Percentiles rank a stretch among this genome's conserved stretches.
Evolutionary conservation across 163 green algal species (phyloP).

Genomic region (Scenedesmus sp.): DNA sequence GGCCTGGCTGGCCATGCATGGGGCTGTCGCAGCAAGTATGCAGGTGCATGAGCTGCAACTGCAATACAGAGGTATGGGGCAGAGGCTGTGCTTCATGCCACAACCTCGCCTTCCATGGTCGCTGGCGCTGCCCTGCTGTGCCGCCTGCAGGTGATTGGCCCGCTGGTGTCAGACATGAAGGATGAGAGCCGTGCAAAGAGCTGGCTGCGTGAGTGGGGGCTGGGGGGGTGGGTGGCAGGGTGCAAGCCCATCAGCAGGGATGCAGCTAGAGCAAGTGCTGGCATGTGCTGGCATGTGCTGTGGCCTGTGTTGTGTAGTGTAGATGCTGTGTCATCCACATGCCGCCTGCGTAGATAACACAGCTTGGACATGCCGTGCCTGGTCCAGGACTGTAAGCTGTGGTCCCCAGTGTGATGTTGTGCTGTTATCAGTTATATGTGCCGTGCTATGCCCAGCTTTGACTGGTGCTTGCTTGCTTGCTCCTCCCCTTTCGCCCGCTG

Average conservation of each 20-base stretch:
- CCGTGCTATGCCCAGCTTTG: no score
- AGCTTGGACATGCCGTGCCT: no score
- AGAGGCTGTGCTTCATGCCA: no score
- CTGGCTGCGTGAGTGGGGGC: constrained; percentile 44
- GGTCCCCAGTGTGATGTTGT: no score
- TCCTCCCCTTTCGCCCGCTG: neutral
- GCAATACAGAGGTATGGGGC: neutral
- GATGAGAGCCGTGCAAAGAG: constrained; percentile 39
- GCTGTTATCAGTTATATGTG: no score
- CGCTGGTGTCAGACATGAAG: constrained; percentile 19
- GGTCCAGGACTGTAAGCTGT: no score
- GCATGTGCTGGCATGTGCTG: neutral
- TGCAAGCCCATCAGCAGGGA: neutral
- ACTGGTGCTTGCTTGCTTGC: neutral
- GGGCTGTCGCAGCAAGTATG: no score
- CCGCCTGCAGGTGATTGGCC: constrained; percentile 34
- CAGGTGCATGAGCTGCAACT: neutral
- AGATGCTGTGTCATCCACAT: no score
- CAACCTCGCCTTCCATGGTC: no score
- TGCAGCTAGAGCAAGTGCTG: neutral
- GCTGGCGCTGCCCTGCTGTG: constrained; percentile 1
- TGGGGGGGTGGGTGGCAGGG: neutral
- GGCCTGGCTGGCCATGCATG: no score
- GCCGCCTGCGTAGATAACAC: neutral
- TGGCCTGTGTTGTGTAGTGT: neutral